Conservation (phyloP, 495 filamentous ascomycete genomes). For the Tetracladium setigerum region DNA sequence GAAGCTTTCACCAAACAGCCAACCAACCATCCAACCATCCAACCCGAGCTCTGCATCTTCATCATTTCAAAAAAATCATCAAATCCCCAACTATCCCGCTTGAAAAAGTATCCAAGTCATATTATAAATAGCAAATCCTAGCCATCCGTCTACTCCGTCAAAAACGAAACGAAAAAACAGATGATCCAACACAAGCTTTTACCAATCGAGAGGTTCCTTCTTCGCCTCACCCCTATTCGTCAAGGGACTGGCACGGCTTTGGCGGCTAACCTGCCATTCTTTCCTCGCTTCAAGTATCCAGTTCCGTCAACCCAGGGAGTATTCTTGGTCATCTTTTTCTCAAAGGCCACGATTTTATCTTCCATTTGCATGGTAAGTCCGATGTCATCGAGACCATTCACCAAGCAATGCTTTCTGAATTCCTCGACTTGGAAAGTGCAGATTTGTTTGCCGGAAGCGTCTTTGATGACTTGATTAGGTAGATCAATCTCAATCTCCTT, state of each 20-base stretch:
- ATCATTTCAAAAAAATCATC: no score
- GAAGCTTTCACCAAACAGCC: no score
- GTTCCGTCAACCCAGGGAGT: slow-evolving; percentile 92
- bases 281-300: slow-evolving; percentile 69
- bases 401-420: slow-evolving; percentile 88
- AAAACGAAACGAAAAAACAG: no score
- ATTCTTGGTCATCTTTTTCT: slow-evolving; percentile 62
- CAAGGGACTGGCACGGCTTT: slow-evolving; percentile 78
- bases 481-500: slow-evolving; percentile 90
- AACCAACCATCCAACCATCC: no score
- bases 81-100: no score
- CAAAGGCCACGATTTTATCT: slow-evolving; percentile 79
- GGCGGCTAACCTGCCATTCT: slow-evolving; percentile 62
- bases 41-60: no score
- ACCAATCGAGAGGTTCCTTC: slow-evolving; percentile 92
- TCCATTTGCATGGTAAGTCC: slow-evolving; percentile 89
- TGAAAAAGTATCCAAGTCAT: no score
- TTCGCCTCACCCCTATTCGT: slow-evolving; percentile 84
- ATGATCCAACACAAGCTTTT: no score
- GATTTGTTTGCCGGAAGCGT: slow-evolving; percentile 62
- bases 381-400: slow-evolving; percentile 96
- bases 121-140: no score
- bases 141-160: no score
- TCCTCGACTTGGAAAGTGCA: slow-evolving; percentile 78
- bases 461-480: slow-evolving; percentile 73